A percentile compares a stretch with the other conserved stretches of the same genome.
Evolutionary conservation across 352 stramenopile species (phyloP).

Genomic region (Globisporangium heterothallicum): DNA sequence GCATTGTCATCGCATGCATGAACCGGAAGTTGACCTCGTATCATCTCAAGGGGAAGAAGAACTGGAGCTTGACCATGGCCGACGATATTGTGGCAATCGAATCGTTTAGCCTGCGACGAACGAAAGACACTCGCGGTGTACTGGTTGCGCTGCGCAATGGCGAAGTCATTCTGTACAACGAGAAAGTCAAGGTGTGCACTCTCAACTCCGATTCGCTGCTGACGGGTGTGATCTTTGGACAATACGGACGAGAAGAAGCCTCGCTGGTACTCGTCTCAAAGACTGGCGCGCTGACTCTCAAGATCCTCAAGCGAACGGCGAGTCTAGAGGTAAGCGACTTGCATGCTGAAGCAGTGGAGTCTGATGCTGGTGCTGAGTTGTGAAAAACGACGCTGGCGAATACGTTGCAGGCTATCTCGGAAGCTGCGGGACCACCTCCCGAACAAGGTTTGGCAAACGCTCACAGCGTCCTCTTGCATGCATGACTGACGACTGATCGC

Average conservation of each 20-base stretch:
- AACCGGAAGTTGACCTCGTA: conserved; percentile 85
- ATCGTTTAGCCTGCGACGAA: conserved; percentile 60
- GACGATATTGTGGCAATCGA: conserved; percentile 83
- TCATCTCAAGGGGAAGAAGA: conserved; percentile 89
- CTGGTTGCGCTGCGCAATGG: conserved; percentile 83
- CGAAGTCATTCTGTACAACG: conserved; percentile 86
- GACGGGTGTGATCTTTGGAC: conserved; percentile 81
- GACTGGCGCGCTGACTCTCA: conserved; percentile 72
- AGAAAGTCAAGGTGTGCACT: conserved; percentile 80
- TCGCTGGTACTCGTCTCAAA: conserved; percentile 79
- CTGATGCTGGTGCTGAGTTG: not conserved
- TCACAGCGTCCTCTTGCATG: not conserved
- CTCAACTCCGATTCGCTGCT: conserved; percentile 58
- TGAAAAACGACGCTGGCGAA: not conserved
- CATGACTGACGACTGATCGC: not conserved
- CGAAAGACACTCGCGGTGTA: conserved; percentile 71
- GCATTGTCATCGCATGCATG: conserved; percentile 84
- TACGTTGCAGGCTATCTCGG: conserved; percentile 38
- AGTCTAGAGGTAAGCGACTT: conserved; percentile 44
- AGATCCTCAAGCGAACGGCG: conserved; percentile 87
- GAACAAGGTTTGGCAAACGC: conserved; percentile 59
- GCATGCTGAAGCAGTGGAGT: not conserved
- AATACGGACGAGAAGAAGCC: conserved; percentile 86
- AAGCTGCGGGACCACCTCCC: conserved; percentile 64
- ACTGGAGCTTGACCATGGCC: conserved; percentile 84